Evolutionary conservation across 768 basidiomycete genomes (phyloP).

Genomic region (Leccinum boreale): DNA sequence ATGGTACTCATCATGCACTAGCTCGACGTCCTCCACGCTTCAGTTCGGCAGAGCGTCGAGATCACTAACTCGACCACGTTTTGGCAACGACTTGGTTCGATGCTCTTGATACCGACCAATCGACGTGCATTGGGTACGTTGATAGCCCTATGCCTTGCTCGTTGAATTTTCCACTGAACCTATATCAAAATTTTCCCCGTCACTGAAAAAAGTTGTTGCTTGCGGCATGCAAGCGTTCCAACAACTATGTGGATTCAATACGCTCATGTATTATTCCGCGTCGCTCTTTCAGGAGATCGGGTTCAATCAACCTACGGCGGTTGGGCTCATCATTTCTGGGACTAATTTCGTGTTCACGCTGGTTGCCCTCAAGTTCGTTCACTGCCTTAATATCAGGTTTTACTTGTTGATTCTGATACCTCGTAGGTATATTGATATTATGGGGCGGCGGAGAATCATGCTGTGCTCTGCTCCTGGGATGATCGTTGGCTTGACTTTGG

Average conservation of each 20-base stretch:
- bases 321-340: slow-evolving; percentile 73
- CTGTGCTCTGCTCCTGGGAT: slow-evolving; percentile 70
- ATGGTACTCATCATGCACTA: slow-evolving; percentile 14
- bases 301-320: slow-evolving; percentile 78
- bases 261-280: slow-evolving; percentile 72
- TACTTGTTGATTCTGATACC: not conserved
- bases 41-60: slow-evolving; percentile 60
- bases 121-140: slow-evolving; percentile 64
- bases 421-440: slow-evolving; percentile 52
- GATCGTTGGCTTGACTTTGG: slow-evolving; percentile 61
- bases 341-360: slow-evolving; percentile 80
- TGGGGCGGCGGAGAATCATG: slow-evolving; percentile 71
- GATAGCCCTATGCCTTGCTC: not conserved
- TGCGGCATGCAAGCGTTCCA: slow-evolving; percentile 84
- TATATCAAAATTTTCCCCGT: not conserved
- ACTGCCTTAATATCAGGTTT: not conserved
- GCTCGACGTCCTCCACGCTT: slow-evolving; percentile 56
- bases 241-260: slow-evolving; percentile 83
- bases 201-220: slow-evolving; percentile 50
- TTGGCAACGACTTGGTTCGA: slow-evolving; percentile 49
- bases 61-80: slow-evolving; percentile 63
- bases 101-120: slow-evolving; percentile 55
- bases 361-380: slow-evolving; percentile 57
- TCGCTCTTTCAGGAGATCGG: slow-evolving; percentile 80
- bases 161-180: not conserved